Evolutionary conservation across 139 green algal genomes (phyloP), one percentile per base, ranked within the genome.

Genomic region (Tetratostichococcus sp.): DNA sequence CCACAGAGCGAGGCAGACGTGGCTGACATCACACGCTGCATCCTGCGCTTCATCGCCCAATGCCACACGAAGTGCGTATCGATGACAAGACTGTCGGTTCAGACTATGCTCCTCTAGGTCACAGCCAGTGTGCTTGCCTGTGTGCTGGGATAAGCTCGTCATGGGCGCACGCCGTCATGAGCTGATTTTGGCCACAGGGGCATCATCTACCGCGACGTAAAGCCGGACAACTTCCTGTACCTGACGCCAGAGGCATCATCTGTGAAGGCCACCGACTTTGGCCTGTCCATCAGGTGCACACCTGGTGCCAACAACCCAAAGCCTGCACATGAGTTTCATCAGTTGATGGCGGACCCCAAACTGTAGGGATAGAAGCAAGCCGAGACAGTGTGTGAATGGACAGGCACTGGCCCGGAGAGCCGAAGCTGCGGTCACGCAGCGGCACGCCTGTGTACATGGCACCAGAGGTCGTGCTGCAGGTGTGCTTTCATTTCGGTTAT

Each of bases 141-240:
- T n/a, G 50, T 69, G 57, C 30, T 62, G 26, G 1, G 34, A 34
- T 76, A 28, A 43, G n/a, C 31, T 58, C 31, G 16, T 67, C 8
- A 30, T 33, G 5, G 11, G 59, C 59, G 5, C 26, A 67, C 66
- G n/a, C 0, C 22, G n/a, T 43, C 3, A 8, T 77, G 30, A n/a
- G n/a, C n/a, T n/a, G n/a, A n/a, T n/a, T n/a, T n/a, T 16, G 1
- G 30, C 26, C 35, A 35, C 58, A 79, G 30, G 75, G 77, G 88
- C 67, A 84, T 93, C 68, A 86, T 94, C 70, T 92, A 90, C 78
- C 78, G 87, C 1, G 89, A 92, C 67, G 86, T 93, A 65, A 93
- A 93, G 84, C 87, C 86, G 0, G 93, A 97, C 75, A 97, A 97
- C 88, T 97, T 97, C 79, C 79, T 97, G 76, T 93, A 96, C 69